Evolutionary conservation across 345 rosid species (phyloP), one percentile per base, ranked within the genome.

Genomic region (Jatropha curcas): DNA sequence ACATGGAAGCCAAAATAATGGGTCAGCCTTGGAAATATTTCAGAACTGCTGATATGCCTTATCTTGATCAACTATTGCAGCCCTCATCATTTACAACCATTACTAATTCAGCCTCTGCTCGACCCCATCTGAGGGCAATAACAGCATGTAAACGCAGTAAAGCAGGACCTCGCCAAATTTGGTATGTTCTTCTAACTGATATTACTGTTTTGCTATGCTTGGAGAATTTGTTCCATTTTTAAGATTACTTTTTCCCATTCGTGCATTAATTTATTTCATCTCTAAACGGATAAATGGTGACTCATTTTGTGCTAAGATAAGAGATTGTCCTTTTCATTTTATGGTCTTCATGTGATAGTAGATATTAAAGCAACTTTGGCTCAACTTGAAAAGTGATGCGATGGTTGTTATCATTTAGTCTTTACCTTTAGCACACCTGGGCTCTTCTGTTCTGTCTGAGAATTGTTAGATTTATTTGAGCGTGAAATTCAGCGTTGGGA

Each of bases 11-110:
- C 53, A 93, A 90, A 85, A 86, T 88, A 94, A 93, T 88, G 80
- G 93, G 96, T 71, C 92, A 90, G 73, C 93, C 89, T 67, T 91
- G 98, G 97, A 93, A 89, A 83, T 88, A 84, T 86, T 87, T 92
- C 73, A 97, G 98, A 66, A 91, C 94, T 75, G 73, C 88, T 74
- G 96, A 91, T 81, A 86, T 91, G 96, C 99, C 99, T 61, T 93
- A 85, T 81, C 92, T 93, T 71, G 96, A 91, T 83, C 98, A 96
- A 79, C 82, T 96, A 71, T 76, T 91, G 86, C 98, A 96, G 89
- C 97, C 96, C 68, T 91, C 95, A 71, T 83, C 93, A 52, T 88
- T 85, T 73, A 84, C 96, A 24, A 86, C 88, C 73, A 82, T 91
- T 79, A 83, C 91, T 71, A 88, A 87, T 79, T 84, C 96, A 60